Evolutionary conservation across 2,329 filamentous ascomycete species (phyloP).

Genomic region (Phyllosticta citriasiana): DNA sequence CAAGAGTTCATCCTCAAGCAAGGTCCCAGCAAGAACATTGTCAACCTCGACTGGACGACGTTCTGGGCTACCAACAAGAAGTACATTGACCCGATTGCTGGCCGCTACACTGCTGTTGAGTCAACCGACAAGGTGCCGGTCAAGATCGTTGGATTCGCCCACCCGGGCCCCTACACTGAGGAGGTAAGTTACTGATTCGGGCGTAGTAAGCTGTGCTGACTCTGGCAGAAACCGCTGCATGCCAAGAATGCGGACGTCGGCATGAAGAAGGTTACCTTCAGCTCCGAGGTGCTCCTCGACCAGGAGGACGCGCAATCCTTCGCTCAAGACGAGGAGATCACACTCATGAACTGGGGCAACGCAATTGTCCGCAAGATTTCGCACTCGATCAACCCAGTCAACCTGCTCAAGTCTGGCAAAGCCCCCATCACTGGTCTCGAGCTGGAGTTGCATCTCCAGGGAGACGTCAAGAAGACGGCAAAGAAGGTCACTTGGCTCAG

Average conservation of each 20-base stretch:
- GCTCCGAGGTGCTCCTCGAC: constrained; percentile 66
- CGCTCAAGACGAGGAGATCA: constrained; percentile 80
- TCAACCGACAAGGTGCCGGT: constrained; percentile 61
- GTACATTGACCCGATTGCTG: constrained; percentile 39
- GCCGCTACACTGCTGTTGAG: constrained; percentile 47
- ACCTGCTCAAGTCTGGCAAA: constrained; percentile 40
- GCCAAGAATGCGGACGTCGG: constrained; percentile 81
- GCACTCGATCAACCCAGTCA: constrained; percentile 41
- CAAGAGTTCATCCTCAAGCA: constrained; percentile 79
- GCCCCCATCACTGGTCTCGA: constrained; percentile 56
- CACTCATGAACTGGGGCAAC: constrained; percentile 94
- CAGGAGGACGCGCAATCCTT: constrained; percentile 79
- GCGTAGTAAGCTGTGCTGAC: constrained; percentile 31
- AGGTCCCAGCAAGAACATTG: constrained; percentile 73
- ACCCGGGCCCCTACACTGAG: constrained; percentile 37
- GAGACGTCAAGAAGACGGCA: constrained; percentile 88
- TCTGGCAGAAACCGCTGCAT: constrained; percentile 73
- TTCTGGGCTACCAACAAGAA: constrained; percentile 47
- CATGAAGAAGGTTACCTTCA: constrained; percentile 74
- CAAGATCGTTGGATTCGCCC: constrained; percentile 53
- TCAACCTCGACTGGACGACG: constrained; percentile 71
- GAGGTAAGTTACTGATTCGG: constrained; percentile 17
- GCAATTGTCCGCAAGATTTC: constrained; percentile 62
- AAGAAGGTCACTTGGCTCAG: constrained; percentile 97
- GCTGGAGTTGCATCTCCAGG: constrained; percentile 79